Evolutionary conservation across 1,284 basidiomycete genomes (phyloP).

Genomic region (Abortiporus biennis): DNA sequence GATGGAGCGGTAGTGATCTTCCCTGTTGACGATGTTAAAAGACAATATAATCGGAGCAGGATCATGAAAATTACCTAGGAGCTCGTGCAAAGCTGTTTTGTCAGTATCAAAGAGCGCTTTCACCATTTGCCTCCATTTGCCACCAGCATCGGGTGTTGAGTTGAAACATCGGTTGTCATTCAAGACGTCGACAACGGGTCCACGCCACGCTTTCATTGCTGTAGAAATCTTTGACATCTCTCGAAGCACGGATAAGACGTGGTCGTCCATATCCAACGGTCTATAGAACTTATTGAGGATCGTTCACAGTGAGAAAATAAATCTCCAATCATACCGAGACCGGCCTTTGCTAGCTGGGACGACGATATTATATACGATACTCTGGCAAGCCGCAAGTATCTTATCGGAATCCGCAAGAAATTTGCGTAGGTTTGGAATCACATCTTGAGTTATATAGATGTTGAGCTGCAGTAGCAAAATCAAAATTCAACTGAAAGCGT

Average conservation of each 20-base stretch:
- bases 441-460: slow-evolving; percentile 63
- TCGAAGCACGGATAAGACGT: slow-evolving; percentile 61
- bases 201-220: slow-evolving; percentile 83
- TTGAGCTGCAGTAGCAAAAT: slow-evolving; percentile 47
- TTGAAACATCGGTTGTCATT: slow-evolving; percentile 88
- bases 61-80: slow-evolving; percentile 57
- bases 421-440: slow-evolving; percentile 74
- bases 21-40: slow-evolving; percentile 32
- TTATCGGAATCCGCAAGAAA: slow-evolving; percentile 87
- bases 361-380: slow-evolving; percentile 84
- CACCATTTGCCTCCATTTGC: slow-evolving; percentile 76
- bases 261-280: slow-evolving; percentile 65
- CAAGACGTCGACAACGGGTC: slow-evolving; percentile 76
- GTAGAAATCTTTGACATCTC: slow-evolving; percentile 79
- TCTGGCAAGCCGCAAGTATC: slow-evolving; percentile 70
- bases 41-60: not conserved
- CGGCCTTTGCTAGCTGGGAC: slow-evolving; percentile 75
- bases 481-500: slow-evolving; percentile 4
- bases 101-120: slow-evolving; percentile 82
- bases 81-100: slow-evolving; percentile 80
- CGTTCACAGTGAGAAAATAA: not conserved
- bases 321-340: slow-evolving; percentile 41
- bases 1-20: slow-evolving; percentile 85
- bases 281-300: slow-evolving; percentile 26
- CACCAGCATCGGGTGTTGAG: slow-evolving; percentile 47